Base-by-base conservation (phyloP, 805 yeast species). In the Yarrowia bubula region DNA sequence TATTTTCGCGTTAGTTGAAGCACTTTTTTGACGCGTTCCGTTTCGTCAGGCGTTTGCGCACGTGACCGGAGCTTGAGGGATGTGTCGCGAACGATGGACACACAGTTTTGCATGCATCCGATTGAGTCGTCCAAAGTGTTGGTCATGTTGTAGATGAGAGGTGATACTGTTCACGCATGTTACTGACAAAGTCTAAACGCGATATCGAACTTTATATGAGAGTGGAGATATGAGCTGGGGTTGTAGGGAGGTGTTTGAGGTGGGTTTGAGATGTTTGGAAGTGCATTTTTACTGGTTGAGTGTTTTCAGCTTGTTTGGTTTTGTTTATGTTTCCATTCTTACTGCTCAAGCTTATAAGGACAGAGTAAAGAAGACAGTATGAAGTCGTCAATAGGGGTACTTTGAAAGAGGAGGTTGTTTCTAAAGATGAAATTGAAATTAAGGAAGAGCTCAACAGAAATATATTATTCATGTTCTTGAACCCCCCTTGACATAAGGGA, bases 21-120 rank as follows among this genome's bases (percentile, higher is more conserved):
- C 38, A 55, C 61, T 22, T 39, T 55, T 31, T 18, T 39, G 38
- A 55, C 32, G 6, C 61, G 37, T 32, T 55, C 47, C 4, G 61
- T 55, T 41, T 55, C 61, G 15, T 55, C 47, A 1, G 61, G 61
- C 15, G 61, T 55, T 15, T 55, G 61, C 8, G 61, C 61, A 31
- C 61, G 61, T 28, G 61, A 22, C 31, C 47, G 38, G 2, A 55
- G 37, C 22, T 55, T 55, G 11, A 41, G 32, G 22, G 47, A 39
- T 39, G 61, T 41, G 39, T 55, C 61, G 2, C 61, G 46, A 28
- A 55, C 61, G 13, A 55, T 39, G 8, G 46, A 39, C 47, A 41
- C 46, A 17, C 61, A 55, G 39, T 55, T 39, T 39, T 55, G 47
- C 61, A 55, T 39, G 28, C 61, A 18, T 6, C 61, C 47, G 15